Evolutionary conservation across 768 basidiomycete genomes (phyloP).

Genomic region (Antrodiella citrinella): DNA sequence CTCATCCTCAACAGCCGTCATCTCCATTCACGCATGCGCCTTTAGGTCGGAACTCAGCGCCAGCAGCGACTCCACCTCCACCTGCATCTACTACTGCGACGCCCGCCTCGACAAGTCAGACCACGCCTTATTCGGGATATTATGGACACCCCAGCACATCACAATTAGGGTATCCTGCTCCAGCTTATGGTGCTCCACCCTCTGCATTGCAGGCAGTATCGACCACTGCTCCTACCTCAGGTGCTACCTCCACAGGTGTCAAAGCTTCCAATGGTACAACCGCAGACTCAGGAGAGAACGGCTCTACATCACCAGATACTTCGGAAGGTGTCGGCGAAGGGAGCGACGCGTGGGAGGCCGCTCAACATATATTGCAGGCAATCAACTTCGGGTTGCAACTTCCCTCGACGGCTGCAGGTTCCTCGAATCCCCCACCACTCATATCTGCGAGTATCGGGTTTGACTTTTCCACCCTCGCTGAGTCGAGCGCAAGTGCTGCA

Average conservation of each 20-base stretch:
- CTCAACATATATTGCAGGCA: conserved; percentile 68
- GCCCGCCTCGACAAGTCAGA: conserved; percentile 28
- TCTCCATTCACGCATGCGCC: conserved; percentile 61
- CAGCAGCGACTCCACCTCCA: conserved; percentile 13
- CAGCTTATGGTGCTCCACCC: conserved; percentile 22
- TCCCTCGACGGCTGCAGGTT: conserved; percentile 2
- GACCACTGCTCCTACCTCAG: conserved; percentile 1
- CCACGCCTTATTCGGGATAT: conserved; percentile 27
- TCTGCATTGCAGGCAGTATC: conserved; percentile 6
- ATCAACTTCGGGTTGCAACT: conserved; percentile 52
- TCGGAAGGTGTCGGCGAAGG: conserved; percentile 29
- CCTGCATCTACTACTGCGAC: conserved; percentile 12
- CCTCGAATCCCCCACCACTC: background rate
- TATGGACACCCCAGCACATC: conserved; percentile 29
- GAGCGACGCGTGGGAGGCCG: conserved; percentile 69
- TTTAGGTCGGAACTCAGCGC: conserved; percentile 16
- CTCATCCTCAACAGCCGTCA: conserved; percentile 19
- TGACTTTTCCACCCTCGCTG: background rate
- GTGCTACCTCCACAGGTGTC: background rate
- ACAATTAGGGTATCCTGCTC: conserved; percentile 18
- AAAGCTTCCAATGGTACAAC: background rate
- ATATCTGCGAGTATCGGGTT: conserved; percentile 2
- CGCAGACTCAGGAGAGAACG: conserved; percentile 2
- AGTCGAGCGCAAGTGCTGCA: conserved; percentile 5
- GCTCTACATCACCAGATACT: conserved; percentile 11